phyloP scores from a whole-genome alignment of 257 asterid genomes.

The Linderniella brevidens region DNA sequence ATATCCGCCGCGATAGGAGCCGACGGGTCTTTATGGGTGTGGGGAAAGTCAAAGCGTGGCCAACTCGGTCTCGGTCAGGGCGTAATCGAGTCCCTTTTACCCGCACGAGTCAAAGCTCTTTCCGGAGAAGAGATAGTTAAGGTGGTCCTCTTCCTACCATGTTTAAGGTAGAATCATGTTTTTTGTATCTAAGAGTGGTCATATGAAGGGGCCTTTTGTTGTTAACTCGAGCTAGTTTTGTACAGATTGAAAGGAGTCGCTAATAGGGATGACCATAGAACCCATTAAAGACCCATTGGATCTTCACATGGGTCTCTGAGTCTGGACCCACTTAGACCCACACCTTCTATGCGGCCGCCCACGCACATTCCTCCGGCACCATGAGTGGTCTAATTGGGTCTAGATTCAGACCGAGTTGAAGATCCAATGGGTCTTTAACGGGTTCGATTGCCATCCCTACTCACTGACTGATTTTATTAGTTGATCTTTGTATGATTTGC shows the following conservation, averaged over 20 bases:
- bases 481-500: constrained; percentile 12
- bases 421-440: no score
- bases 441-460: no score
- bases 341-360: no score
- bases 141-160: constrained; percentile 39
- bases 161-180: constrained; percentile 30
- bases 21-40: constrained; percentile 87
- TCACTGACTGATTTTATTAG: constrained; percentile 5
- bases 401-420: no score
- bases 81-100: constrained; percentile 37
- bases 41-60: constrained; percentile 96
- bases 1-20: constrained; percentile 67
- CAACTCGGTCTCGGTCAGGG: constrained; percentile 71
- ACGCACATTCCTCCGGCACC: no score
- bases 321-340: no score
- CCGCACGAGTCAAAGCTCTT: constrained; percentile 59
- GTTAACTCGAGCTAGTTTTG: not conserved
- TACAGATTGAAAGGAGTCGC: no score
- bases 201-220: not conserved
- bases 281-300: no score
- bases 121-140: constrained; percentile 56
- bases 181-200: not conserved
- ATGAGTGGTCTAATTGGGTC: no score
- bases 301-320: no score
- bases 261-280: no score